Evolutionary conservation across 176 grass and related monocot species (phyloP), one percentile per base, ranked within the genome.

Genomic region (Triticum dicoccoides): DNA sequence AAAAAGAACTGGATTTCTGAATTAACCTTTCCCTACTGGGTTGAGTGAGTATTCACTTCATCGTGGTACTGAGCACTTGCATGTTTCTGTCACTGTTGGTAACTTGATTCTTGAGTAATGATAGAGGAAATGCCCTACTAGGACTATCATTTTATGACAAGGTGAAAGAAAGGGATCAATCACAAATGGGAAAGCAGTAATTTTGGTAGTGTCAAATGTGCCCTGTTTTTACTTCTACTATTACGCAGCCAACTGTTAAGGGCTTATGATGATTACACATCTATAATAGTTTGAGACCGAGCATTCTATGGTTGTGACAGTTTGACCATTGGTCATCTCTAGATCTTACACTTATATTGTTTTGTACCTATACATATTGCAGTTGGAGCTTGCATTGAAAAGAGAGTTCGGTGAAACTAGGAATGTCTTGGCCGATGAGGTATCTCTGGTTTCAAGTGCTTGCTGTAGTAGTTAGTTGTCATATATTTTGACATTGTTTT

Each of bases 321-420:
- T 20, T 76, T 67, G 33, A 62, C 54, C 18, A 15, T 67, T 11
- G 17, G 37, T 77, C 83, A 67, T 77, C 21, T 78, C 15, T 85
- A 54, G 29, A 14, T 67, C 59, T 77, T 67, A 39, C 72, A 65
- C 29, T 8, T 74, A 65, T 30, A 76, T 69, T 52, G 61, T 33
- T 84, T 87, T 84, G 34, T 80, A 9, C 34, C 54, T 66, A 8
- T 73, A 69, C 56, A 33, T 87, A 75, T 73, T 86, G 76, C 84
- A 98, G 96, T 81, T 98, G 91, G 96, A 98, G 85, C 90, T 96
- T 89, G 93, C 96, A 13, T 87, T 95, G 69, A 96, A 94, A 93
- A 96, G 91, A 87, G 91, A 96, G 82, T 94, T 96, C 4, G 93
- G 96, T 56, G 93, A 98, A 83, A 70, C 84, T 67, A 71, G 52